These are phyloP conservation scores for Dioscorea alata DNA, from an alignment of 106 monocot species.

Conservation along the genomic window DNA sequence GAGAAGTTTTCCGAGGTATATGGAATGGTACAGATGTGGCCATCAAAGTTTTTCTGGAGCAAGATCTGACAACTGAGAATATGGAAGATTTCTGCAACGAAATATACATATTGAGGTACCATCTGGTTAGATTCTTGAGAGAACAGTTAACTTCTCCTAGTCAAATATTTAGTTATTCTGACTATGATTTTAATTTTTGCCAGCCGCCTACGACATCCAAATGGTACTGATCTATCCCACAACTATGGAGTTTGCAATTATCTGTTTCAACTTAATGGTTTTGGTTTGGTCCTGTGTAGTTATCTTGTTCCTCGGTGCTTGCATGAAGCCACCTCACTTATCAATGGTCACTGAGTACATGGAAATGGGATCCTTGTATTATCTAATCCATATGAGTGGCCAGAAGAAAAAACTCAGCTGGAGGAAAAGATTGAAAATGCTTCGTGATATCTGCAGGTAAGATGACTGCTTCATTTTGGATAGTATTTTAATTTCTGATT, in stretches of 20 bases:
- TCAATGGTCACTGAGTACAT: slow-evolving; percentile 94
- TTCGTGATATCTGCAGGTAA: slow-evolving; percentile 98
- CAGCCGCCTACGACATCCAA: slow-evolving; percentile 97
- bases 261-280: background rate
- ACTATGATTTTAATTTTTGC: slow-evolving; percentile 18
- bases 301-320: slow-evolving; percentile 90
- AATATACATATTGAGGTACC: slow-evolving; percentile 81
- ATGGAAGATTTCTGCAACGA: slow-evolving; percentile 97
- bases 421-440: slow-evolving; percentile 91
- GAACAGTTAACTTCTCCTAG: background rate
- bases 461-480: too few relatives aligned
- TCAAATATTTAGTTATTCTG: background rate
- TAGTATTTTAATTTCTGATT: too few relatives aligned
- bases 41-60: slow-evolving; percentile 86
- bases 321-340: slow-evolving; percentile 85
- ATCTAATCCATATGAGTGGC: slow-evolving; percentile 85
- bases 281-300: slow-evolving; percentile 36
- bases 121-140: background rate
- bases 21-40: slow-evolving; percentile 98
- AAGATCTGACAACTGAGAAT: slow-evolving; percentile 87
- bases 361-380: slow-evolving; percentile 96
- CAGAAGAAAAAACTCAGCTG: slow-evolving; percentile 92
- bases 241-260: too few relatives aligned
- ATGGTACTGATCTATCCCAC: slow-evolving; percentile 42
- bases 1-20: slow-evolving; percentile 89